Evolutionary conservation across 2,329 filamentous ascomycete genomes (phyloP).

Genomic region (Fusarium musae): DNA sequence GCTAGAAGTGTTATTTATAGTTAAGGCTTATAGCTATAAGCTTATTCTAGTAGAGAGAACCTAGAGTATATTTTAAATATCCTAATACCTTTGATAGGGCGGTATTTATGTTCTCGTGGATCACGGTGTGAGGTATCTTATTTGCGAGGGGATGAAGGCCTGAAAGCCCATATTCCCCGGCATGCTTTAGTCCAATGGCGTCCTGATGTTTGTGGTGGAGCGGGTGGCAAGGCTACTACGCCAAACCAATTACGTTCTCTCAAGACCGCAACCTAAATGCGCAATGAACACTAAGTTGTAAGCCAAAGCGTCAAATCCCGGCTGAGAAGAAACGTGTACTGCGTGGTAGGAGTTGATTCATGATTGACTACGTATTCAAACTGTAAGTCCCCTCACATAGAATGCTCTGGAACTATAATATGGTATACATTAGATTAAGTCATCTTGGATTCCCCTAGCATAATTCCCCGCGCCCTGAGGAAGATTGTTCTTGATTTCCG

Average conservation of each 20-base stretch:
- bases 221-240: too few relatives aligned
- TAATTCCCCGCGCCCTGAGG: accelerated
- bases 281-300: not conserved
- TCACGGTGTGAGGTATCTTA: accelerated
- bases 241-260: not conserved
- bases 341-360: not conserved
- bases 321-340: accelerated
- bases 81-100: accelerated
- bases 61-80: not conserved
- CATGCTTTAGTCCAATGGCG: not conserved
- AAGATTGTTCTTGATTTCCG: not conserved
- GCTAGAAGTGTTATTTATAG: too few relatives aligned
- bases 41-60: too few relatives aligned
- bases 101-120: not conserved
- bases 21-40: too few relatives aligned
- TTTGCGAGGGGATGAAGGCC: accelerated
- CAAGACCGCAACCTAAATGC: accelerated
- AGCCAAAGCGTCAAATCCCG: accelerated
- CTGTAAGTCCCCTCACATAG: accelerated
- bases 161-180: accelerated
- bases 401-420: not conserved
- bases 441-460: not conserved
- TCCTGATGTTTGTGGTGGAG: not conserved
- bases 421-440: not conserved
- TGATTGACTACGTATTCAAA: not conserved